phyloP scores from a whole-genome alignment of 2,329 filamentous ascomycete genomes.

The Arthrobotrys entomopaga region DNA sequence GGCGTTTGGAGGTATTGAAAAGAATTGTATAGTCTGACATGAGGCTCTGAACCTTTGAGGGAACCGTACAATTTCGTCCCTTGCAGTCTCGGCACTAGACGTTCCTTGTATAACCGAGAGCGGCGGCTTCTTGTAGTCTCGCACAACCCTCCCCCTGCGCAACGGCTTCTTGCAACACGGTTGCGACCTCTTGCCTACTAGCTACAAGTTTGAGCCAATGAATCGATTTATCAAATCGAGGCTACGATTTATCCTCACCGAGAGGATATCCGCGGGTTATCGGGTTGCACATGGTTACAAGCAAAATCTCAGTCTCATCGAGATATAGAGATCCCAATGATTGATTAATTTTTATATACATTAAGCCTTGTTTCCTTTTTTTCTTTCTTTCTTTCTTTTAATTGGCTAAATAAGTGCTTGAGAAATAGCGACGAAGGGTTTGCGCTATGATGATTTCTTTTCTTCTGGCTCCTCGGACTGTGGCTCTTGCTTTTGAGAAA shows the following conservation, averaged over 20 bases:
- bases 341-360: background rate
- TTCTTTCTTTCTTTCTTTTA: background rate
- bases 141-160: constrained; percentile 15
- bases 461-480: constrained; percentile 54
- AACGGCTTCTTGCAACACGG: constrained; percentile 10
- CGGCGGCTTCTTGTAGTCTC: background rate
- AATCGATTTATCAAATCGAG: background rate
- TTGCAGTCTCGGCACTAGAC: no score
- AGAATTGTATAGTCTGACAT: background rate
- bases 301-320: no score
- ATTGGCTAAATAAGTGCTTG: background rate
- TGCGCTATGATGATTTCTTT: constrained; percentile 33
- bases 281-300: no score
- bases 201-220: constrained; percentile 23
- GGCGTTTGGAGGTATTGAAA: background rate
- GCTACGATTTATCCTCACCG: no score
- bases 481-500: constrained; percentile 63
- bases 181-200: constrained; percentile 25
- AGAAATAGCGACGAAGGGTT: no score
- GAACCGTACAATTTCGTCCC: constrained; percentile 10
- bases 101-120: constrained; percentile 38
- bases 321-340: background rate
- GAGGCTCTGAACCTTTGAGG: background rate
- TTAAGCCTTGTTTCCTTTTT: background rate
- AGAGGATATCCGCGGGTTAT: no score